Percentiles rank a stretch among this genome's conserved stretches.
Evolutionary conservation across 2,329 filamentous ascomycete species (phyloP).

Genomic region (Fusarium citri): DNA sequence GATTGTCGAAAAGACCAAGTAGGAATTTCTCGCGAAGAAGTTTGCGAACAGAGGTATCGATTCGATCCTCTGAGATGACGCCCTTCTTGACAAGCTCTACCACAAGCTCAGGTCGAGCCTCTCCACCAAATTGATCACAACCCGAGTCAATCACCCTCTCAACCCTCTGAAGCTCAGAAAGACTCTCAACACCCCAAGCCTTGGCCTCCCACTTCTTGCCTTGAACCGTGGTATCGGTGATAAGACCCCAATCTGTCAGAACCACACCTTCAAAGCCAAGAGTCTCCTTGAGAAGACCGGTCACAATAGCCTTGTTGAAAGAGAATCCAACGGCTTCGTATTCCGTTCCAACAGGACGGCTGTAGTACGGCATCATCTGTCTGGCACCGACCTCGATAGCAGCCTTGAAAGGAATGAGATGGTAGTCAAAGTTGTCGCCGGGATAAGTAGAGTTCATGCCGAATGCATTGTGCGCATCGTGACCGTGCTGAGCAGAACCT

Average conservation of each 20-base stretch:
- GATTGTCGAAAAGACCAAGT: conserved; percentile 63
- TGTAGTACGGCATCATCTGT: conserved; percentile 65
- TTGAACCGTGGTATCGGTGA: conserved; percentile 50
- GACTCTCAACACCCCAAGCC: conserved; percentile 61
- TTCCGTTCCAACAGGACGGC: conserved; percentile 57
- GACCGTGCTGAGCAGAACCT: conserved; percentile 60
- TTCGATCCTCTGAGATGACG: conserved; percentile 53
- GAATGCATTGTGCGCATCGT: conserved; percentile 63
- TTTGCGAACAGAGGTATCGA: conserved; percentile 58
- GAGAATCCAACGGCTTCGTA: conserved; percentile 60
- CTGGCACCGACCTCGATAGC: conserved; percentile 60
- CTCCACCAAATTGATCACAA: conserved; percentile 63
- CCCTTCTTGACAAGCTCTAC: conserved; percentile 55
- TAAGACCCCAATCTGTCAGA: conserved; percentile 62
- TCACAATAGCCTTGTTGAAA: conserved; percentile 63
- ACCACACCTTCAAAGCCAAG: conserved; percentile 63
- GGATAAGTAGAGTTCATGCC: conserved; percentile 64
- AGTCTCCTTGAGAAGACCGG: conserved; percentile 57
- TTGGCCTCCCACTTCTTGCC: conserved; percentile 46
- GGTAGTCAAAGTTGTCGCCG: conserved; percentile 61
- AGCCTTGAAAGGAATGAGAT: conserved; percentile 61
- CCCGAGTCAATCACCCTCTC: conserved; percentile 60
- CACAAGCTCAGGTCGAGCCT: conserved; percentile 59
- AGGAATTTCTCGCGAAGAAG: conserved; percentile 63
- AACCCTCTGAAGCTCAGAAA: conserved; percentile 55